Evolutionary conservation across 495 filamentous ascomycete genomes (phyloP), one percentile per base, ranked within the genome.

Genomic region (Wilcoxina mikolae): DNA sequence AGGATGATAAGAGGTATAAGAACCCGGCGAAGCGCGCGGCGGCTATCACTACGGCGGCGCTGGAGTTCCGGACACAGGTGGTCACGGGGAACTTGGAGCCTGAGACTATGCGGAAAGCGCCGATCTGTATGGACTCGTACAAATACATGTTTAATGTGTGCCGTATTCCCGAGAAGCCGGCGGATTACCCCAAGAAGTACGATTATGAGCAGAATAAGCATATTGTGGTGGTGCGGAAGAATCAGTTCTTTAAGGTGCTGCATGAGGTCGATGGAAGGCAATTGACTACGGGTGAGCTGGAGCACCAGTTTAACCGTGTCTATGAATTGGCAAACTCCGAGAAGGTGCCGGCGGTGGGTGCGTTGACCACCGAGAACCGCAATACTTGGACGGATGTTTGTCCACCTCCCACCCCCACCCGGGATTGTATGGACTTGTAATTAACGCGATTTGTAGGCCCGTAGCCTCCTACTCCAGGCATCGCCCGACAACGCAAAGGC

Each of bases 61-160:
- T 99, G 33, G 84, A 90, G 66, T 96, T 99, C 78, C 94, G 94
- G 77, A 82, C 81, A 67, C 78, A 87, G 71, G 91, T 96, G 2
- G 93, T 95, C 64, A 67, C 67, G 24, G 82, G 81, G 53, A 80
- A 79, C 2, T 74, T 99, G 49, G 93, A 99, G 72, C 93, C 93
- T 10, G 93, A 99, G 71, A 95, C 95, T 73, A 93, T 96, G 87
- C 87, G 87, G 70, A 83, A 83, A 70, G 77, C 85, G 55, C 93
- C 93, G 51, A 86, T 95, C 66, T 90, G 87, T 69, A 96, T 96
- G 93, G 84, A 83, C 76, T 85, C 83, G 55, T 95, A 95, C 74
- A 75, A 95, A 73, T 99, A 83, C 80, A 96, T 99, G 93, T 99
- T 99, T 78, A 95, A 99, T 69, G 74, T 76, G 68, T 85, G 81